phyloP scores from a whole-genome alignment of 345 rosid species.

The Trapa incisa region DNA sequence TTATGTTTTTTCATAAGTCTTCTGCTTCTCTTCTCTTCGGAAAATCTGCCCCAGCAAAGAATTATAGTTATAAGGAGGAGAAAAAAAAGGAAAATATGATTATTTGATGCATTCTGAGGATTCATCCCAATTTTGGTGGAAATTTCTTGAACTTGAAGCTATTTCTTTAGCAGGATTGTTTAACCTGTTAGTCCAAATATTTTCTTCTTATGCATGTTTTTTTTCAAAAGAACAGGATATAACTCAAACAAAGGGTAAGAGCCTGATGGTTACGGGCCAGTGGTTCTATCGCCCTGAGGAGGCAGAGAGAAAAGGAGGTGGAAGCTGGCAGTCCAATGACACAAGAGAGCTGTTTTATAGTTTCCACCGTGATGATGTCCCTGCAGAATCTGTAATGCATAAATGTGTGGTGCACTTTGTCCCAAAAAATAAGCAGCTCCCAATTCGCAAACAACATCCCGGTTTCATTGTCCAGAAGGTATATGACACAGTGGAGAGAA shows the following conservation, averaged over 20 bases:
- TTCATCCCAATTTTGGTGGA: background rate
- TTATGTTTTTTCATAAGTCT: background rate
- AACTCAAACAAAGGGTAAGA: slow-evolving; percentile 43
- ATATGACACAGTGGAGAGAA: slow-evolving; percentile 49
- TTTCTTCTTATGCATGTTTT: background rate
- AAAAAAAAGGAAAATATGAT: background rate
- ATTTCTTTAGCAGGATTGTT: background rate
- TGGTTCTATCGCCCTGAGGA: slow-evolving; percentile 99
- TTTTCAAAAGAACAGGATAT: slow-evolving; percentile 46
- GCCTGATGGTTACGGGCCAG: slow-evolving; percentile 79
- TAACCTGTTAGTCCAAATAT: background rate
- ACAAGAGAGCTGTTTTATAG: slow-evolving; percentile 88
- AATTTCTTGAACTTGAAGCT: background rate
- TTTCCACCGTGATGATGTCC: slow-evolving; percentile 89
- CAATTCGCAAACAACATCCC: slow-evolving; percentile 64
- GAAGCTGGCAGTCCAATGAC: slow-evolving; percentile 80
- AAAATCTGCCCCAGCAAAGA: background rate
- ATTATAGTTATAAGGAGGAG: background rate
- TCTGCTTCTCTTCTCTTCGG: background rate
- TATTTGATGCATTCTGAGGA: background rate
- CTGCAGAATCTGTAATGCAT: slow-evolving; percentile 98
- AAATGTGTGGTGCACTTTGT: slow-evolving; percentile 92
- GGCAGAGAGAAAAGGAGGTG: slow-evolving; percentile 87
- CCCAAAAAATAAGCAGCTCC: slow-evolving; percentile 78
- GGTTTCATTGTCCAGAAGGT: slow-evolving; percentile 90